Conservation (phyloP, 495 filamentous ascomycete genomes). For the Glarea lozoyensis region DNA sequence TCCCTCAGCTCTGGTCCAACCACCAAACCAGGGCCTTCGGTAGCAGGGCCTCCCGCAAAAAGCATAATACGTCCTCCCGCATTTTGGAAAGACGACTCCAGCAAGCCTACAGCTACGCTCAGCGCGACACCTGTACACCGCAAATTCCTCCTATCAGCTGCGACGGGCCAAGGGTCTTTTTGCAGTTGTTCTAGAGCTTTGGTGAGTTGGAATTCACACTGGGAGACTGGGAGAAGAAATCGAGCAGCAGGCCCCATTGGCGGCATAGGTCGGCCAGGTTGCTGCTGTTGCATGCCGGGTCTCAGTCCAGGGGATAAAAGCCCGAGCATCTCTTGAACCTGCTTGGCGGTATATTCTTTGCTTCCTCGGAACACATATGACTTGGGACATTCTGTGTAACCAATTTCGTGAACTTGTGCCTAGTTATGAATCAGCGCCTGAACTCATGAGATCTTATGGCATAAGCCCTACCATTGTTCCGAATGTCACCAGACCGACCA, state of each 20-base stretch:
- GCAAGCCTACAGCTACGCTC: conserved; percentile 84
- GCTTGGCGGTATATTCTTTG: conserved; percentile 95
- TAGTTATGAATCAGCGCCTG: conserved; percentile 22
- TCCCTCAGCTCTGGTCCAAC: conserved; percentile 96
- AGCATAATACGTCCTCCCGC: conserved; percentile 94
- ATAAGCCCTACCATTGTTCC: conserved; percentile 84
- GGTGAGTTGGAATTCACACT: conserved; percentile 97
- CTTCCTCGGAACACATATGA: conserved; percentile 98
- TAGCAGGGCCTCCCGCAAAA: conserved; percentile 90
- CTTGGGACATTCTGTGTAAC: conserved; percentile 96
- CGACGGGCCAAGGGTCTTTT: conserved; percentile 96
- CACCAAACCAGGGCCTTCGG: conserved; percentile 93
- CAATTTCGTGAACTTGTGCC: conserved; percentile 96
- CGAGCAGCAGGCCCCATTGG: conserved; percentile 75
- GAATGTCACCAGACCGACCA: conserved; percentile 92
- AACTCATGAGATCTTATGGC: background rate
- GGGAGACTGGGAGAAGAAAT: conserved; percentile 89
- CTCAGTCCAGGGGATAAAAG: conserved; percentile 59
- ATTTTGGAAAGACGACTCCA: conserved; percentile 94
- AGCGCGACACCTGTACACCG: conserved; percentile 95
- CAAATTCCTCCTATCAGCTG: conserved; percentile 84
- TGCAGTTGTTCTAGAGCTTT: conserved; percentile 95
- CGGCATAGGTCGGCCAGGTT: conserved; percentile 60
- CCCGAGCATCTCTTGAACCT: conserved; percentile 98
- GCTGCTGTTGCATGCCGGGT: conserved; percentile 66